Base-by-base conservation (phyloP, 495 filamentous ascomycete species). In the Penicillium salamii region DNA sequence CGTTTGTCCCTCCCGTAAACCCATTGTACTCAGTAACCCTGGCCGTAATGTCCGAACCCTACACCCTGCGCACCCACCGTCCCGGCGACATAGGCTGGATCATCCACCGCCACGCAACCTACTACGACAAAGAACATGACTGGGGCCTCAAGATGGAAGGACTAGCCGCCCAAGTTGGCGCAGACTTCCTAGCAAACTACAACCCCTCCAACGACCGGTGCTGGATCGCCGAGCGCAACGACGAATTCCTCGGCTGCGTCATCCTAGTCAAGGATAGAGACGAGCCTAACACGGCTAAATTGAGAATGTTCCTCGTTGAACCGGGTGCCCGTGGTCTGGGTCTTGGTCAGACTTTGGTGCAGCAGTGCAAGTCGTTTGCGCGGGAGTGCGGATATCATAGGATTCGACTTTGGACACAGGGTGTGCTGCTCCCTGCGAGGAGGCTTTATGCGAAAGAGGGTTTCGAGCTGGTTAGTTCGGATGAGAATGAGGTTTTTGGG, bases 61-160 rank as follows among this genome's bases (percentile, higher is more conserved):
- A 43, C 26, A 43, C 41, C 17, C 17, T 43, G 24, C 41, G 41
- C 31, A 55, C 46, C 44, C 58, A 62, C 46, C 55, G 53, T 29
- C 47, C 62, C 3, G 57, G 55, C 8, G 65, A 68, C 26, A 61
- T 68, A 32, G 55, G 57, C 5, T 65, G 55, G 57, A 62, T 69
- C 7, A 50, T 56, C 15, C 41, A 60, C 48, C 59, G 61, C 3
- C 65, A 61, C 23, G 58, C 55, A 3, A 14, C 50, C 18, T 51
- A 63, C n/a, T 68, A 70, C 44, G 19, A 46, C 24, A 20, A 50
- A 45, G 57, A 66, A 51, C 53, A 57, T 47, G 52, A 49, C 32
- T 68, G 55, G 55, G 48, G 45, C 15, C 53, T 54, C 15, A 49
- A 47, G 13, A 63, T 68, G 35, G 55, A 63, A n/a, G 49, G 43